phyloP scores from a whole-genome alignment of 352 stramenopile species.

The Pythium oligandrum region DNA sequence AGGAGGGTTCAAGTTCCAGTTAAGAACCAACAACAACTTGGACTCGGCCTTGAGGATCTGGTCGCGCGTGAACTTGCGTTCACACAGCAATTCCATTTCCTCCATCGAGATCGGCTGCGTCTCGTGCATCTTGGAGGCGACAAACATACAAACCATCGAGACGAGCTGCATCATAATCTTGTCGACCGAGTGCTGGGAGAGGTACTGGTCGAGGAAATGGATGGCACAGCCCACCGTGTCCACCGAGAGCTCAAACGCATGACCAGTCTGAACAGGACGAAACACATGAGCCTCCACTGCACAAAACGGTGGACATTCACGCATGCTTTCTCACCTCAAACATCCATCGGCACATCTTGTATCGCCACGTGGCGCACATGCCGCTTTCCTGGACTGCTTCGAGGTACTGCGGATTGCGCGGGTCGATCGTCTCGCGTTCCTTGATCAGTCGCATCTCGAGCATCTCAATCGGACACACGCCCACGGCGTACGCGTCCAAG shows the following conservation, averaged over 20 bases:
- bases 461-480: slow-evolving; percentile 13
- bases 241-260: slow-evolving; percentile 64
- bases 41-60: slow-evolving; percentile 59
- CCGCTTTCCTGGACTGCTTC: slow-evolving; percentile 40
- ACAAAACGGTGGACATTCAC: not conserved
- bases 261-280: slow-evolving; percentile 30
- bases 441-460: slow-evolving; percentile 17
- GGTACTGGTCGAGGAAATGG: slow-evolving; percentile 70
- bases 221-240: slow-evolving; percentile 57
- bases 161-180: slow-evolving; percentile 66
- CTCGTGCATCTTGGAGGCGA: slow-evolving; percentile 73
- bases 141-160: slow-evolving; percentile 71
- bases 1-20: slow-evolving; percentile 64
- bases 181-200: slow-evolving; percentile 64
- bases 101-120: slow-evolving; percentile 60
- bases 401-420: slow-evolving; percentile 41
- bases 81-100: slow-evolving; percentile 71
- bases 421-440: slow-evolving; percentile 16
- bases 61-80: slow-evolving; percentile 57
- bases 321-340: slow-evolving; percentile 25
- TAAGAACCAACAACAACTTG: slow-evolving; percentile 45
- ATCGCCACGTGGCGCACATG: slow-evolving; percentile 60
- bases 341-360: slow-evolving; percentile 79
- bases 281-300: not conserved
- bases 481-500: not conserved